These are phyloP conservation scores for Solanum gracilifrons DNA, from an alignment of 257 asterid species.

Conservation along the genomic window DNA sequence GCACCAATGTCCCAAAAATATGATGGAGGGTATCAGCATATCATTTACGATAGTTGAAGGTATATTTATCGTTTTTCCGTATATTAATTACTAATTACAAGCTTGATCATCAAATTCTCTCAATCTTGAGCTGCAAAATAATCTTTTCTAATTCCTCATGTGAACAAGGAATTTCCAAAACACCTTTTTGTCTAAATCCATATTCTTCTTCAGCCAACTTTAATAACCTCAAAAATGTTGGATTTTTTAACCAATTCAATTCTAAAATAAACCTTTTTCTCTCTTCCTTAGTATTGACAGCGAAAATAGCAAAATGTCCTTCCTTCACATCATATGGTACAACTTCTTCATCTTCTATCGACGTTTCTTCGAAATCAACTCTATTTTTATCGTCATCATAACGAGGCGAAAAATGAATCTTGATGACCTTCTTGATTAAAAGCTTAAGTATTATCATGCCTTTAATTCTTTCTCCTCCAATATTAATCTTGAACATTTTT, in stretches of 20 bases:
- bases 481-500: background rate
- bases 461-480: background rate
- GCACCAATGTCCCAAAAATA: too few relatives aligned
- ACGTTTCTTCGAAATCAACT: background rate
- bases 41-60: too few relatives aligned
- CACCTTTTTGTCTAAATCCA: background rate
- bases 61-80: too few relatives aligned
- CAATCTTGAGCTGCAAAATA: background rate
- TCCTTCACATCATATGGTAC: conserved; percentile 20
- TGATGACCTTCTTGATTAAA: background rate
- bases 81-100: background rate
- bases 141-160: background rate
- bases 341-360: background rate
- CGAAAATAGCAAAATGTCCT: conserved; percentile 24
- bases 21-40: too few relatives aligned
- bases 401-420: background rate
- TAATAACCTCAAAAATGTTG: background rate
- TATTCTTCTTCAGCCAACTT: conserved; percentile 5
- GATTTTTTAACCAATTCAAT: background rate
- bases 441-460: background rate
- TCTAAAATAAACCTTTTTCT: background rate
- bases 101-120: background rate
- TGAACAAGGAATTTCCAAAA: background rate
- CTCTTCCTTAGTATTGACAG: conserved; percentile 2
- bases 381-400: background rate